Evolutionary conservation across 1,284 basidiomycete genomes (phyloP).

Genomic region (Marasmius oreades): DNA sequence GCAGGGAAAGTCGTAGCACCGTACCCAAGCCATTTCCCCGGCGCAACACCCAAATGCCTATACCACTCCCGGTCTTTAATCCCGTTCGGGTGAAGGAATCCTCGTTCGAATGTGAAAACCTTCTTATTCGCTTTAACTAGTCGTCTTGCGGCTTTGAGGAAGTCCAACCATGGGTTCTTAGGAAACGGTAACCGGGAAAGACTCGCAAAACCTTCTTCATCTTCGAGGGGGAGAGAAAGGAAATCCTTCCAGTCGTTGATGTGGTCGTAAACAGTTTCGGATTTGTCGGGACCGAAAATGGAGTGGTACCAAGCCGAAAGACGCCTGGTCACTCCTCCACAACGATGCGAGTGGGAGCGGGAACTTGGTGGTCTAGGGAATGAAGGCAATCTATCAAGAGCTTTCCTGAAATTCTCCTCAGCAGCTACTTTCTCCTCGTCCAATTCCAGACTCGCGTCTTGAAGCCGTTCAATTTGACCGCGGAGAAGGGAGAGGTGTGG

Average conservation of each 20-base stretch:
- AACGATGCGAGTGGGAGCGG: neutral
- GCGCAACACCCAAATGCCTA: conserved; percentile 55
- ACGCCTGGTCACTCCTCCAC: neutral
- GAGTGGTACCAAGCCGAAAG: neutral
- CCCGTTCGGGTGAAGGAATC: conserved; percentile 81
- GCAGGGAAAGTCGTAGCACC: conserved; percentile 86
- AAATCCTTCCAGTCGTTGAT: neutral
- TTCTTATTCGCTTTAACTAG: conserved; percentile 70
- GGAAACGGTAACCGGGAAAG: neutral
- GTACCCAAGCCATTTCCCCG: conserved; percentile 91
- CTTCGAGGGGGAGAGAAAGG: neutral
- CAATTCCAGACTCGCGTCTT: conserved; percentile 47
- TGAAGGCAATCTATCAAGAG: conserved; percentile 22
- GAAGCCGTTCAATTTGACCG: conserved; percentile 41
- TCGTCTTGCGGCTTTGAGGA: conserved; percentile 60
- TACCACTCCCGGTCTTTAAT: conserved; percentile 84
- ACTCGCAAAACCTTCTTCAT: neutral
- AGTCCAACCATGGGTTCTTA: conserved; percentile 22
- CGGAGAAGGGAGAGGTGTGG: conserved; percentile 22
- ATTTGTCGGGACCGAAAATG: neutral
- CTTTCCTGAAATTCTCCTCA: conserved; percentile 37
- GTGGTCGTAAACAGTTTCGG: neutral
- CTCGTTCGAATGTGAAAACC: conserved; percentile 75
- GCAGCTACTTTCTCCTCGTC: conserved; percentile 51
- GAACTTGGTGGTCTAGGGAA: conserved; percentile 11